Base-by-base conservation (phyloP, 1,139 yeast genomes). In the Tardiomyces depauwii region DNA sequence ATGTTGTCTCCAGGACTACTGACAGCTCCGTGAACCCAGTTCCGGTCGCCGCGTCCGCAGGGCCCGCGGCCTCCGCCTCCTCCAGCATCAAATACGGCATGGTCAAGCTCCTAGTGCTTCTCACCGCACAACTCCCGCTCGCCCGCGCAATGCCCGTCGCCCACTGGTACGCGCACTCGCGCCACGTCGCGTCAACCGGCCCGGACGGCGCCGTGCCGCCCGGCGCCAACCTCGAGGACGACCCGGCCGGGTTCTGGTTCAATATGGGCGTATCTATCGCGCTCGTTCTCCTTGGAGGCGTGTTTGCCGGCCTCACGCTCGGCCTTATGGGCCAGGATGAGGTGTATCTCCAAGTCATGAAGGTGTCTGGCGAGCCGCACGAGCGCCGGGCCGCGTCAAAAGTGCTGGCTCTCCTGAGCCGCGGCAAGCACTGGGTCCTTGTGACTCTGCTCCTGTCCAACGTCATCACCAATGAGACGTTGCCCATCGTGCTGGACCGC, bases 311-410 rank as follows among this genome's bases (percentile, higher is more conserved):
- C 9, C 71, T 91, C 45, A 91, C 98, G 21, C 72, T 91, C 47
- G 97, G 94, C 2, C 74, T 91, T 30, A 91, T 91, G 98, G 97
- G 97, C 52, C 97, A 89, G 65, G 97, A 91, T 63, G 97, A 89
- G 65, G 93, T 89, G 39, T 86, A 88, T 57, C 58, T 70, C 23
- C 72, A 70, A 54, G 74, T 70, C 11, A 63, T 68, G 41, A 62
- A 63, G 45, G 69, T 67, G 49, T 70, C 77, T 14, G 82, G 82
- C 12, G 72, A 70, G 14, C 50, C 53, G 4, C 55, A 63, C 18
- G 97, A 91, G 64, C 75, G 82, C 41, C 72, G 68, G 49, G 74
- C 80, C 52, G 93, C 97, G n/a, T 65, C 70, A 28, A 81, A 77
- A 54, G 97, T 91, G 42, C 73, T 91, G 47, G 62, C 69, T 27